These are phyloP conservation scores for Brassica cretica DNA, from an alignment of 345 rosid genomes.

Conservation along the genomic window DNA sequence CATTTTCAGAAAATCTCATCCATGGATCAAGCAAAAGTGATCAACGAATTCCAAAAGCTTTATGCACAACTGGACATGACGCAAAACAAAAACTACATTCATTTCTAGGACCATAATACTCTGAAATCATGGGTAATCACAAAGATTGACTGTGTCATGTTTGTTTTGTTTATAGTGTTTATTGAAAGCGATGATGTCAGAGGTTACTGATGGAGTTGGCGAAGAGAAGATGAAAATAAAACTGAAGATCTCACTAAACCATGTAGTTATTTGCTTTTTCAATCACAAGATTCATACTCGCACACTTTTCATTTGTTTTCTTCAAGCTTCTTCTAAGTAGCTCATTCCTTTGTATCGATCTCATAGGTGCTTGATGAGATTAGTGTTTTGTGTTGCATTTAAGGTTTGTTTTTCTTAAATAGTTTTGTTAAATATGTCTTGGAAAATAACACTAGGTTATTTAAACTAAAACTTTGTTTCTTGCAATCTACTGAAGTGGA, in stretches of 20 bases:
- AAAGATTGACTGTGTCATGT: neutral
- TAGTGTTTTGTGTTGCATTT: neutral
- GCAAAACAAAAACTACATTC: neutral
- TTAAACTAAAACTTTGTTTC: neutral
- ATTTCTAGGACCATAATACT: neutral
- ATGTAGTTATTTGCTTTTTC: neutral
- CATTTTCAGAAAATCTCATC: too few species aligned
- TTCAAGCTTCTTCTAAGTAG: neutral
- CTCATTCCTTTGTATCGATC: neutral
- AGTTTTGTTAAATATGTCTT: neutral
- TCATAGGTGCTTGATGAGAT: neutral
- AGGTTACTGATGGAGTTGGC: neutral
- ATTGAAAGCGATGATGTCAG: neutral
- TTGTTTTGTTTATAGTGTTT: neutral
- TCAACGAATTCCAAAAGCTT: neutral
- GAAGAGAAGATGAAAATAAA: neutral
- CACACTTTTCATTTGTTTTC: neutral
- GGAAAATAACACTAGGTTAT: neutral
- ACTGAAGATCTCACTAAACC: neutral
- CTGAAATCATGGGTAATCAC: neutral
- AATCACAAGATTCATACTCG: neutral
- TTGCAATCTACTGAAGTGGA: neutral
- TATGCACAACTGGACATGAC: neutral
- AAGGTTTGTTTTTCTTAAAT: neutral
- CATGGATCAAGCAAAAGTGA: neutral